A percentile compares a stretch with the other conserved stretches of the same genome.
Evolutionary conservation across 2,329 filamentous ascomycete species (phyloP).

Genomic region (Tolypocladium tundrense): DNA sequence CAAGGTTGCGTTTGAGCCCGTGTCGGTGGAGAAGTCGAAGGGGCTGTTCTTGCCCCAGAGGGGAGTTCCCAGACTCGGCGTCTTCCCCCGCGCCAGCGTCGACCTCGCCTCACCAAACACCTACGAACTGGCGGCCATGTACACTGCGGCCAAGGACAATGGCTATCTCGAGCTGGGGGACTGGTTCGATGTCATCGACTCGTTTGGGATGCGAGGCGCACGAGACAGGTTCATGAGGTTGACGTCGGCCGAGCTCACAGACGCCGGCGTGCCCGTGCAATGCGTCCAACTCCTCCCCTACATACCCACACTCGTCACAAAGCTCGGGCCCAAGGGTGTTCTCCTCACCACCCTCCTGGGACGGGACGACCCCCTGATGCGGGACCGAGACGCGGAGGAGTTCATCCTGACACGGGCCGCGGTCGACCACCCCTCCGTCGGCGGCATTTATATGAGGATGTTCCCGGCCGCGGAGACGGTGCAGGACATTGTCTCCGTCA

Average conservation of each 20-base stretch:
- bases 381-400: conserved; percentile 47
- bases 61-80: conserved; percentile 27
- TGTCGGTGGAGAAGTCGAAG: conserved; percentile 69
- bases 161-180: conserved; percentile 57
- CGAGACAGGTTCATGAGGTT: conserved; percentile 60
- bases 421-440: conserved; percentile 41
- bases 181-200: conserved; percentile 77
- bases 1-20: conserved; percentile 75
- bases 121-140: conserved; percentile 72
- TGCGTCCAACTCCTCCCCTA: conserved; percentile 78
- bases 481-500: conserved; percentile 72
- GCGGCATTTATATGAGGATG: conserved; percentile 73
- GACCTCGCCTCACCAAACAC: conserved; percentile 75
- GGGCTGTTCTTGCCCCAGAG: conserved; percentile 48
- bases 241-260: conserved; percentile 58
- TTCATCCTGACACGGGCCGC: conserved; percentile 61
- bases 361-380: conserved; percentile 57
- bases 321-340: conserved; percentile 67
- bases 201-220: conserved; percentile 65
- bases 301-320: conserved; percentile 75
- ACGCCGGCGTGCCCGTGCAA: conserved; percentile 75
- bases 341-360: conserved; percentile 63
- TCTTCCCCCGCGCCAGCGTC: conserved; percentile 54
- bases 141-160: conserved; percentile 54
- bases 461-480: conserved; percentile 60